Evolutionary conservation across 2,329 filamentous ascomycete species (phyloP).

Genomic region (Penicillium sp.): DNA sequence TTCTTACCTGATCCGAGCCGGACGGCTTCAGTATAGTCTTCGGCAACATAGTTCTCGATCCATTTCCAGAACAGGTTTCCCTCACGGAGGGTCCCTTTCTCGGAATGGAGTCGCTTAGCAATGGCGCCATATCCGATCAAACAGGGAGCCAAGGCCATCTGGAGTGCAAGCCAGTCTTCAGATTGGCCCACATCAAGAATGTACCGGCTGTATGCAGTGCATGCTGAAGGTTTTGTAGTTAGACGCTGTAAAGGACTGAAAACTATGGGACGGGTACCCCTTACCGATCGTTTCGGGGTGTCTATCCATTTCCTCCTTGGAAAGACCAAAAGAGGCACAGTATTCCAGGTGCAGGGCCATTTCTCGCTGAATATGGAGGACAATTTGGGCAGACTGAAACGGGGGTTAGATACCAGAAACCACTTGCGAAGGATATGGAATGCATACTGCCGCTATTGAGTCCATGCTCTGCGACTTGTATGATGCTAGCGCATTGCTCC

Average conservation of each 20-base stretch:
- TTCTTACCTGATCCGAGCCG: constrained; percentile 65
- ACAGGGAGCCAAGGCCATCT: constrained; percentile 82
- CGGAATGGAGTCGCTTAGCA: constrained; percentile 67
- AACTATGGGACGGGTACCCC: not conserved
- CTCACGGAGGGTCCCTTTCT: constrained; percentile 60
- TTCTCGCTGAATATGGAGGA: constrained; percentile 75
- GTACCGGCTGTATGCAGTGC: constrained; percentile 80
- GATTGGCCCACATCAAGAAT: constrained; percentile 86
- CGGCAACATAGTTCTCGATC: constrained; percentile 84
- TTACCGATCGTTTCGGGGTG: constrained; percentile 73
- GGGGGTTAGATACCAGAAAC: not conserved
- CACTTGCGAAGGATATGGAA: not conserved
- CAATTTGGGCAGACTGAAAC: constrained; percentile 64
- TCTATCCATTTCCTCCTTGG: constrained; percentile 68
- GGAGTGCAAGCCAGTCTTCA: constrained; percentile 83
- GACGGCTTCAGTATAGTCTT: constrained; percentile 76
- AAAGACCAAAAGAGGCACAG: constrained; percentile 77
- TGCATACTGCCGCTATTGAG: constrained; percentile 68
- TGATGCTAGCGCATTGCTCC: constrained; percentile 79
- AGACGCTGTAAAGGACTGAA: not conserved
- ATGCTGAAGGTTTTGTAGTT: constrained; percentile 51
- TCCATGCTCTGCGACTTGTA: constrained; percentile 78
- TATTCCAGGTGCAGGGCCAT: constrained; percentile 80
- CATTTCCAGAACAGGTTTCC: constrained; percentile 82
- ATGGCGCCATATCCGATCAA: constrained; percentile 85